phyloP scores from a whole-genome alignment of 495 filamentous ascomycete genomes.

The Letharia columbiana region DNA sequence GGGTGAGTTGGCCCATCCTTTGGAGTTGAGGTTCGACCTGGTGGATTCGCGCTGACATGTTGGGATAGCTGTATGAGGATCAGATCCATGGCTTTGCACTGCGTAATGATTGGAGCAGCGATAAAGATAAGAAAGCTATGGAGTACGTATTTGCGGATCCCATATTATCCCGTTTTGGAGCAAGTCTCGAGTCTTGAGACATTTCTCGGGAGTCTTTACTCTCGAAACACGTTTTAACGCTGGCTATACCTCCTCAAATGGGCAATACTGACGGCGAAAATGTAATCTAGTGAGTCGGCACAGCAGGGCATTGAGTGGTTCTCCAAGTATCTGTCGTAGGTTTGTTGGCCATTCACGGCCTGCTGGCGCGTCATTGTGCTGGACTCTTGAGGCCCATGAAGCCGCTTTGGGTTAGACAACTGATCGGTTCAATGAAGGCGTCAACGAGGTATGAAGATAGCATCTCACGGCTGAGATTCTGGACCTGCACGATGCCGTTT shows the following conservation, averaged over 20 bases:
- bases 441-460: background rate
- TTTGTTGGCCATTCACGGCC: background rate
- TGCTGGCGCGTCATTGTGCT: background rate
- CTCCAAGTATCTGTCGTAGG: slow-evolving; percentile 29
- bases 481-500: background rate
- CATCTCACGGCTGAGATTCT: background rate
- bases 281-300: slow-evolving; percentile 23
- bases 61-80: slow-evolving; percentile 32
- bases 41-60: background rate
- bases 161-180: too few relatives aligned
- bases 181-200: too few relatives aligned
- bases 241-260: too few relatives aligned
- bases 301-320: slow-evolving; percentile 40
- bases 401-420: background rate
- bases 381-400: background rate
- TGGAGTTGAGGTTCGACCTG: background rate
- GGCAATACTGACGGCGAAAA: too few relatives aligned
- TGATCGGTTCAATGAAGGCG: background rate
- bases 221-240: too few relatives aligned
- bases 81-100: slow-evolving; percentile 40
- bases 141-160: slow-evolving; percentile 17
- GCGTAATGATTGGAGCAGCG: slow-evolving; percentile 36
- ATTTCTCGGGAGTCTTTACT: too few relatives aligned
- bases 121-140: slow-evolving; percentile 41
- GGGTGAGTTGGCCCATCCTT: slow-evolving; percentile 11